A percentile compares a stretch with the other conserved stretches of the same genome.
phyloP scores from a whole-genome alignment of 805 yeast genomes.

The Candida methanosorbosa region DNA sequence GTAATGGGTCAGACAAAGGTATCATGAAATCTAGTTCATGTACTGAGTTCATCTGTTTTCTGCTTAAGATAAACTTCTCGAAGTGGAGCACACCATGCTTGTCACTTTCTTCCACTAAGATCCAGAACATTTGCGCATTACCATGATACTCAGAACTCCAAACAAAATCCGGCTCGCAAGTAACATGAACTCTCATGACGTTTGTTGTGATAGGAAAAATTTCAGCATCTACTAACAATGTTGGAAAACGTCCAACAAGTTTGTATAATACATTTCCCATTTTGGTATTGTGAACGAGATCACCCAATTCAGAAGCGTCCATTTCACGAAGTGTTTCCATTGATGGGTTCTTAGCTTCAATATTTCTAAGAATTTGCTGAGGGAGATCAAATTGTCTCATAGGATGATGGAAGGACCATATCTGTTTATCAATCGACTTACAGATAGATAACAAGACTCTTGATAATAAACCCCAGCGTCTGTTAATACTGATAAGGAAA shows the following conservation, averaged over 20 bases:
- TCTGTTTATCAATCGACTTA: constrained; percentile 72
- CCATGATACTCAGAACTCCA: constrained; percentile 88
- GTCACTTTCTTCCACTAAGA: constrained; percentile 82
- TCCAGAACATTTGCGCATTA: constrained; percentile 81
- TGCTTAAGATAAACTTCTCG: constrained; percentile 67
- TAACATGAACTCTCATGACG: constrained; percentile 75
- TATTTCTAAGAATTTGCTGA: constrained; percentile 48
- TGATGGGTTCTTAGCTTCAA: constrained; percentile 56
- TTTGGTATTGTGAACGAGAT: constrained; percentile 71
- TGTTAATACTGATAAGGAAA: constrained; percentile 74
- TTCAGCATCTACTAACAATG: constrained; percentile 64
- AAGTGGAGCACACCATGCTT: constrained; percentile 67
- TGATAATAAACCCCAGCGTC: constrained; percentile 86
- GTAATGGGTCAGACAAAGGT: constrained; percentile 83
- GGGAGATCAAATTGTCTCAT: constrained; percentile 80
- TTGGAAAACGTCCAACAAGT: constrained; percentile 66
- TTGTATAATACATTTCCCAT: constrained; percentile 60
- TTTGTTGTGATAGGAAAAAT: constrained; percentile 82
- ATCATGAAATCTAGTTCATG: constrained; percentile 89
- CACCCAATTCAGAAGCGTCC: constrained; percentile 74
- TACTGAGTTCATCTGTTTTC: constrained; percentile 38
- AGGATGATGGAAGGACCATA: constrained; percentile 92
- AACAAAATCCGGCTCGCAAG: constrained; percentile 63
- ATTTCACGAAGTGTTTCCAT: constrained; percentile 71
- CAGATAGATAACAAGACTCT: constrained; percentile 72